Evolutionary conservation across 106 monocot genomes (phyloP), one percentile per base, ranked within the genome.

Genomic region (Apostasia ramifera): DNA sequence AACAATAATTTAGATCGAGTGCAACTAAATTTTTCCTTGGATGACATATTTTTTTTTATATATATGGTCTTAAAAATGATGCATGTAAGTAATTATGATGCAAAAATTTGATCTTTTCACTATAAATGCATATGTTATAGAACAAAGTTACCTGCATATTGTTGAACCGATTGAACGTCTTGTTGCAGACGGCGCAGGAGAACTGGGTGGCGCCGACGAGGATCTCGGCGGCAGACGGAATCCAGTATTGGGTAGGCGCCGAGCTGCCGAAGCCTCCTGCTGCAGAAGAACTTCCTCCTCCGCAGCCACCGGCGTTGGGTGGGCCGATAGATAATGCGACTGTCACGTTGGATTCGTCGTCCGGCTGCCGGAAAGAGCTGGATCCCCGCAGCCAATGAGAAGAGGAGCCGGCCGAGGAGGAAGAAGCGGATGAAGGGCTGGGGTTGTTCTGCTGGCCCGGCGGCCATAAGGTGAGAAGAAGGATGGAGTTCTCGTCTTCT

Each of bases 91-190:
- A 37, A 49, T 12, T 56, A 42, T 26, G 8, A 3, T 44, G 9
- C 12, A 73, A 52, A 62, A 63, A 63, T 49, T 38, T 14, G 8
- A 57, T 7, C 14, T 9, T 9, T 6, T 37, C 37, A 12, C 6
- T 42, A 6, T 53, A 41, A 45, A 6, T n/a, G 2, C 53, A 51
- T 4, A 14, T 53, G 9, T 41, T 48, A 63, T 6, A 48, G 13
- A 53, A 3, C 38, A 44, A 26, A 26, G 26, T 26, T 26, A 94
- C 93, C 90, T 94, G 93, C 93, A 94, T 90, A 63, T 94, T 94
- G 77, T 94, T 94, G 82, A 82, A 90, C 41, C 93, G 86, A 57
- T 86, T 94, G 86, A 90, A 94, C 10, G 82, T 87, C 73, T 94
- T 94, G 47, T 81, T 79, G 82, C 89, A 94, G 3, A 94, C 89